Conservation (phyloP, 1,139 yeast genomes). For the Tardiomyces digboiensis region DNA sequence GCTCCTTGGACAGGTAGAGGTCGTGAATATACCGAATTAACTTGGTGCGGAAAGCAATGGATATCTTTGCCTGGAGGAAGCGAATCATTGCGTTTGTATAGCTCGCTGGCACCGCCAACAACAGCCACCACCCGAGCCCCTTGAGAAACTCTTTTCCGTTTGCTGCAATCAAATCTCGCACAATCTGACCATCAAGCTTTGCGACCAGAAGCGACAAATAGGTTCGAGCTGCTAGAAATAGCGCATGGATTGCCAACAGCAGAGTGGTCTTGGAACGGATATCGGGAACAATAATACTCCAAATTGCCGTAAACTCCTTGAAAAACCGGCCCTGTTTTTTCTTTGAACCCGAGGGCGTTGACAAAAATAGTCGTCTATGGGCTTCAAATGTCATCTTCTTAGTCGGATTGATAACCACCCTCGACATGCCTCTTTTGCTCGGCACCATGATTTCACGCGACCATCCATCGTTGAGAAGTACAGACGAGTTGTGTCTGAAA, state of each 20-base stretch:
- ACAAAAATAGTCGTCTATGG: constrained; percentile 52
- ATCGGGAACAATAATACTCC: constrained; percentile 76
- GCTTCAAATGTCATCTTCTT: constrained; percentile 56
- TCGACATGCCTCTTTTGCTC: constrained; percentile 32
- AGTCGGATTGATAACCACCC: constrained; percentile 51
- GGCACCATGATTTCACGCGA: constrained; percentile 10
- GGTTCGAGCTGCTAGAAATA: constrained; percentile 71
- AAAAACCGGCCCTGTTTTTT: constrained; percentile 41
- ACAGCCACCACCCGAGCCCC: constrained; percentile 78
- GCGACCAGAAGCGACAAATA: constrained; percentile 85
- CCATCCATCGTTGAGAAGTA: neutral
- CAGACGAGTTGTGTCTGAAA: neutral
- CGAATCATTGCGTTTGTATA: constrained; percentile 89
- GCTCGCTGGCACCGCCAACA: constrained; percentile 89
- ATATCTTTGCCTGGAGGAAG: constrained; percentile 64
- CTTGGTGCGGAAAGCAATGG: constrained; percentile 79
- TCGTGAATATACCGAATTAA: constrained; percentile 85
- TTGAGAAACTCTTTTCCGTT: constrained; percentile 65
- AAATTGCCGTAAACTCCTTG: constrained; percentile 64
- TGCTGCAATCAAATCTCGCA: constrained; percentile 79
- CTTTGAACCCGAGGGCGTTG: constrained; percentile 19
- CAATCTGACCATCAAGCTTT: constrained; percentile 85
- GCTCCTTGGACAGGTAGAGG: constrained; percentile 68
- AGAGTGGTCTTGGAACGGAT: constrained; percentile 59
- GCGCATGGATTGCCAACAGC: constrained; percentile 59